Percentiles rank a stretch among this genome's conserved stretches.
These are phyloP conservation scores for Curvularia sp. DNA, from an alignment of 2,329 filamentous ascomycete genomes.

Conservation along the genomic window DNA sequence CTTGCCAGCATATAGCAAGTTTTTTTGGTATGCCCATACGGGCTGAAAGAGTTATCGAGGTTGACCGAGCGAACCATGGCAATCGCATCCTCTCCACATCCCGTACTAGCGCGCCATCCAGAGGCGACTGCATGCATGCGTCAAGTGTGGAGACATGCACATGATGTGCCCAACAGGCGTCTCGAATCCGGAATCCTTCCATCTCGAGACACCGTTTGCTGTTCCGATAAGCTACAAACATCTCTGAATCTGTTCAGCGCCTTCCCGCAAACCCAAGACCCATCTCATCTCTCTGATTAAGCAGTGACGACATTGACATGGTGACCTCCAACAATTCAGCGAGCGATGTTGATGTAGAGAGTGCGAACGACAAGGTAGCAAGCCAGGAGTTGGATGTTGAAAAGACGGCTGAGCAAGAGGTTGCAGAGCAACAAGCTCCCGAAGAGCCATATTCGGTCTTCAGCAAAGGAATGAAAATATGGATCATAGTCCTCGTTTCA, in stretches of 20 bases:
- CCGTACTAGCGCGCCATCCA: constrained; percentile 14
- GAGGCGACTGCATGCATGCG: constrained; percentile 6
- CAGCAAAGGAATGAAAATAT: constrained; percentile 51
- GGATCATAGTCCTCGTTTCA: constrained; percentile 59
- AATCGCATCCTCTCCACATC: constrained; percentile 8
- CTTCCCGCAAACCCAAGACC: background rate
- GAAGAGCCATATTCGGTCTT: constrained; percentile 44
- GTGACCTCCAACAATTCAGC: background rate
- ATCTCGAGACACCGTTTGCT: background rate
- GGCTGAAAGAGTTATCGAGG: constrained; percentile 5
- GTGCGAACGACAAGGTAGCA: background rate
- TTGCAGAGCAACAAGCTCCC: constrained; percentile 31
- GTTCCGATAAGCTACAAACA: background rate
- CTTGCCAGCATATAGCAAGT: background rate
- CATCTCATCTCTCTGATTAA: background rate
- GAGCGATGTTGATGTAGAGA: constrained; percentile 3
- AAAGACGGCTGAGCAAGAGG: constrained; percentile 15
- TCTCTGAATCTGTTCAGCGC: background rate
- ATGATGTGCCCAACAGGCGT: constrained; percentile 4
- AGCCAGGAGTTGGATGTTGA: constrained; percentile 24
- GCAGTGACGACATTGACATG: constrained; percentile 1
- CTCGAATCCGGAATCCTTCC: background rate
- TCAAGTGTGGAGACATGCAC: constrained; percentile 8
- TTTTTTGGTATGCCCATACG: background rate
- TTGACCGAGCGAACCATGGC: background rate